Base-by-base conservation (phyloP, 225 moss, liverwort and hornwort species). In the Anthoceros angustus region DNA sequence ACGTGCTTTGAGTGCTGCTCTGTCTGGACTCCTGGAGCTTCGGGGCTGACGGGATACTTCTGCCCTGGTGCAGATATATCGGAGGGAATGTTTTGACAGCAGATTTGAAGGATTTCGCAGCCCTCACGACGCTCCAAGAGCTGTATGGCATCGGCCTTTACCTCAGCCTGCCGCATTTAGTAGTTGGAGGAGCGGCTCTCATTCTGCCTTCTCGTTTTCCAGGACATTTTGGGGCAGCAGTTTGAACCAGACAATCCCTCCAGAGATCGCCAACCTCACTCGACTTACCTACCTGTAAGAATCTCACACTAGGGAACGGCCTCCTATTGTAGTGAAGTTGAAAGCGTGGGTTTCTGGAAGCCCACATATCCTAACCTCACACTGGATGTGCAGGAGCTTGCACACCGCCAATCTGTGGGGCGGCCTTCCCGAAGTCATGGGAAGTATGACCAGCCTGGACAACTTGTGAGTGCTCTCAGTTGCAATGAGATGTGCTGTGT, bases 261-360 rank as follows among this genome's bases (percentile, higher is more conserved):
- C 6, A 3, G 75, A 68, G 6, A 46, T 79, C 10, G 42, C 63
- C 9, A 45, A 9, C 6, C 67, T 79, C 2, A 40, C 2, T 9
- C 49, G 72, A 2, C 70, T 79, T 63, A 10, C 63, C 42, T 79
- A 79, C 63, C 74, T 78, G 78, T 74, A 70, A 72, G 78, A 61
- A 12, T 24, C 5, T 55, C 55, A 20, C 5, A 12, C 46, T 48
- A 5, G 46, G 5, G 18, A 55, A 20, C 7, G 55, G 55, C 32
- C 32, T 32, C 32, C 32, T 32, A 1, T 1, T 32, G 32, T 1
- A 32, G 2, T 1, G 4, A 1, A 4, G 9, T 40, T 67, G 9
- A 40, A 40, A 26, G 41, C 25, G 11, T 5, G 5, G 14, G 24
- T 55, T 25, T 43, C 42, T 4, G 25, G 40, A 39, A 18, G 32